Base-by-base conservation (phyloP, 2,329 filamentous ascomycete species). In the Esteya vermicola region DNA sequence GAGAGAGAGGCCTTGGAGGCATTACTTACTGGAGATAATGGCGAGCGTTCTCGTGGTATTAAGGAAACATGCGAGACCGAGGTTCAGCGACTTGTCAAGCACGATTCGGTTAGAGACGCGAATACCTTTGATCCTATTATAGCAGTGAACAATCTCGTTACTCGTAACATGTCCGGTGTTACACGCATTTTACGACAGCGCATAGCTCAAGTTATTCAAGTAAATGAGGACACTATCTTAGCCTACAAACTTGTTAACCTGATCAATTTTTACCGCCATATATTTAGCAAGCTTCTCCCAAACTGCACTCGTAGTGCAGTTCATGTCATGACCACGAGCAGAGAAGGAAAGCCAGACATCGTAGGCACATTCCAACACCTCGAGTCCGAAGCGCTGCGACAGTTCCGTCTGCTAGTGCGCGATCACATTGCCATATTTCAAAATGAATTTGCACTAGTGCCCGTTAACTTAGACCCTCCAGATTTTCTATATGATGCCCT, bases 1-100 rank as follows among this genome's bases (percentile, higher is more conserved):
- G 91, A 98, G 58, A 75, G 84, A 39, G 91, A 98, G 58, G 86
- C 88, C 0, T 67, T 98, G 6, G 89, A 96, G 56, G 77, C 85
- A 2, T 65, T 98, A 1, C 98, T 98, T 54, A 79, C 95, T 32
- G 81, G 82, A 0, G 88, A 95, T 46, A 88, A 84, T 3, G 83
- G 91, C 46, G 85, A 93, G 51, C 83, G 96, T 42, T 81, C 81
- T 21, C 83, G 78, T 47, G 85, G 81, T 1, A 78, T 95, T 21
- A 76, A 85, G 52, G 78, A 79, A 33, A 85, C 85, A 1, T 70
- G 83, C 25, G 80, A 85, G 48, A 85, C 79, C 48, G 86, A 95
- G 52, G 75, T 86, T 0, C 95, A 89, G 89, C 72, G 78, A 25
- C 68, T 80, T 6, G 64, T 74, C 14, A 62, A 63, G 12, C 75